phyloP scores from a whole-genome alignment of 805 yeast genomes.

The Jamesozyma rosinii region DNA sequence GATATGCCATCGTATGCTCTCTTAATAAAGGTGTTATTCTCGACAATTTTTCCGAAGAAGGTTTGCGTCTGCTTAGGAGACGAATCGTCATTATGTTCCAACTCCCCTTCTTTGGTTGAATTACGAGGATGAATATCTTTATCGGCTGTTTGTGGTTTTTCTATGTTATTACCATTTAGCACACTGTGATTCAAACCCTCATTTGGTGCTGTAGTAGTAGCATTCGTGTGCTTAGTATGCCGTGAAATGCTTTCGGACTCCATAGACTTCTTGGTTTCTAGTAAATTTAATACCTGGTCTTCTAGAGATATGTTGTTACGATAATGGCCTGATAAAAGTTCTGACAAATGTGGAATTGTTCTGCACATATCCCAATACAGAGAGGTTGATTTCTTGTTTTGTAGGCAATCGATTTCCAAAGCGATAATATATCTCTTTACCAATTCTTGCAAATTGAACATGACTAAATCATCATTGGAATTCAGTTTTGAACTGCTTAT shows the following conservation, averaged over 20 bases:
- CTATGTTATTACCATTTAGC: neutral
- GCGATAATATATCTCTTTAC: slow-evolving; percentile 10
- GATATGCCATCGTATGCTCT: neutral
- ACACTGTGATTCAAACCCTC: neutral
- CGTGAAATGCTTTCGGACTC: neutral
- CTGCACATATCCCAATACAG: slow-evolving; percentile 14
- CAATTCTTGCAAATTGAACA: slow-evolving; percentile 1
- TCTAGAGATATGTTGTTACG: slow-evolving; percentile 6
- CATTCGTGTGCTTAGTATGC: neutral
- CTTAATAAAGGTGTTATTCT: neutral
- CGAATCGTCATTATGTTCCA: neutral
- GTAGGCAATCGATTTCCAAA: slow-evolving; percentile 10
- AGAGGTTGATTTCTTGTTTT: slow-evolving; percentile 5
- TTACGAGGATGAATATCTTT: neutral
- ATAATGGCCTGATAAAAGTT: slow-evolving; percentile 1
- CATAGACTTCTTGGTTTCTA: slow-evolving; percentile 1
- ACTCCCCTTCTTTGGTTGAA: neutral
- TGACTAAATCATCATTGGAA: neutral
- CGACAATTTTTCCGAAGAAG: neutral
- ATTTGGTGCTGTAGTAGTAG: neutral
- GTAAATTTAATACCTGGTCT: slow-evolving; percentile 4
- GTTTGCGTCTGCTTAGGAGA: neutral
- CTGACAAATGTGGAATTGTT: slow-evolving; percentile 8
- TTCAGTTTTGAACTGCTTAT: neutral
- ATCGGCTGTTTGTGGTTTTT: neutral